Evolutionary conservation across 1,139 yeast species (phyloP), one percentile per base, ranked within the genome.

Genomic region (Pichia sp.): DNA sequence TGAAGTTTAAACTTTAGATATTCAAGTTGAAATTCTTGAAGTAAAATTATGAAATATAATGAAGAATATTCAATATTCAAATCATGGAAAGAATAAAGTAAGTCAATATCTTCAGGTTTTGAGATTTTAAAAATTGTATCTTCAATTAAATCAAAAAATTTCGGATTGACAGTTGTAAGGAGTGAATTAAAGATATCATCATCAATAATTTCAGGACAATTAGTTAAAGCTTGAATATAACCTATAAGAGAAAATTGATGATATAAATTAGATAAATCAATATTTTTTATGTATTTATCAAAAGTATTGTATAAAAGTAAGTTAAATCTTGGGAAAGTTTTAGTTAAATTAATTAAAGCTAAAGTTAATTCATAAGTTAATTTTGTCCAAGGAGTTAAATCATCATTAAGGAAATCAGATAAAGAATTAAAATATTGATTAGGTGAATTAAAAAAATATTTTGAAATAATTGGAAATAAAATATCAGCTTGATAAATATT

Each of bases 371-470:
- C 59, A 31, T 50, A 55, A 12, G 64, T 48, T 20, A 60, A 28
- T 46, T 53, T 57, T 5, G 64, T 59, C 63, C 64, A 60, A 4
- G 64, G 62, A 2, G 62, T 56, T n/a, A 61, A 58, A 37, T 46
- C 45, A 39, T 66, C 55, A 47, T 68, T 65, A 2, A 50, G 60
- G 33, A 48, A 43, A 2, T 49, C 36, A n/a, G 41, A 38, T 6
- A 42, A 34, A 1, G 58, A 51, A 10, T 55, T 45, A 29, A 56
- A 60, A 2, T 25, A 63, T 57, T 82, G 90, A 30, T 64, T 64
- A 1, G 83, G 79, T 20, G 80, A 67, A 48, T 78, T 86, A 43
- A 75, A 55, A 39, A 87, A 70, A 56, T 85, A 86, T 7, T 71
- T 64, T 5, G 76, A 63, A 39, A 89, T 69, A 47, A 81, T 76